Evolutionary conservation across 495 filamentous ascomycete genomes (phyloP), one percentile per base, ranked within the genome.

Genomic region (Hypomontagnella submonticulosa): DNA sequence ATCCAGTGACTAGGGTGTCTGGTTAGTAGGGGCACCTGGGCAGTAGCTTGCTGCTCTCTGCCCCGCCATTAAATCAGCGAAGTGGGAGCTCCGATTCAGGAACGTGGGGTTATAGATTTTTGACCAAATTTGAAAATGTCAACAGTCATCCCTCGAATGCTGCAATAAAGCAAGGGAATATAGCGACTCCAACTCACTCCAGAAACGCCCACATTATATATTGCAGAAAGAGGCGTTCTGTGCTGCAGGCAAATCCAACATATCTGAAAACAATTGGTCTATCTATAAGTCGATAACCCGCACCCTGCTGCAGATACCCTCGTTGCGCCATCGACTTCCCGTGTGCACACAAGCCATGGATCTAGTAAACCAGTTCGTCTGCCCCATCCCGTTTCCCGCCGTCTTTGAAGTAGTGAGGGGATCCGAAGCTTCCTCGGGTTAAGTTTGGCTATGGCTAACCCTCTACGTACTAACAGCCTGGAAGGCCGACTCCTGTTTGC

Each of bases 401-500:
- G 19, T 33, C 36, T 40, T 49, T 34, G 51, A 33, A 20, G 57
- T 61, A 56, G 50, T 60, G 37, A 19, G 43, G n/a, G 33, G 57
- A 37, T 18, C 38, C 46, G 34, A n/a, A 36, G 4, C 4, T 61
- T 50, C 48, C 34, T 54, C 50, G 44, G 19, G 44, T n/a, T 13
- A 41, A 46, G 50, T 50, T 19, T 56, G 55, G 52, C 12, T 37
- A 73, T 73, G 67, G 69, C 73, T 73, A 71, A 77, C 71, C 63
- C 67, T 70, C 72, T 77, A 57, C 72, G 70, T 47, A 49, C 71
- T 11, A 61, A 74, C 74, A 94, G 91, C 82, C 83, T 98, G 71
- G 92, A 93, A 83, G 92, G 92, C 76, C 89, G 94, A 68, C 87
- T 98, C 44, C 86, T 99, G 61, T 97, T 99, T 73, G 95, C 95